Base-by-base conservation (phyloP, 441 rosid genomes). In the Monsonia emarginata region DNA sequence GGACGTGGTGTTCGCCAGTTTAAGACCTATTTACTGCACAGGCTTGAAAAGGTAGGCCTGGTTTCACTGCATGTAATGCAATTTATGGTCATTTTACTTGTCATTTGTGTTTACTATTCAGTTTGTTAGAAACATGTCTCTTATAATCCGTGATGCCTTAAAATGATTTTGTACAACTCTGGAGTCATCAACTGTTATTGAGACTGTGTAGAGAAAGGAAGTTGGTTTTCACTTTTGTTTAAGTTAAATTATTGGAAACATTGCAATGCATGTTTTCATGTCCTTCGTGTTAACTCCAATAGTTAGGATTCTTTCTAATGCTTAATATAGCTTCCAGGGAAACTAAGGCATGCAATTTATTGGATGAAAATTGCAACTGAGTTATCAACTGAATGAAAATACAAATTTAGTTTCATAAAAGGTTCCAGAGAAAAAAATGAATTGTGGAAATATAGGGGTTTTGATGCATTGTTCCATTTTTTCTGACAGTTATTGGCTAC, bases 1-100 rank as follows among this genome's bases (percentile, higher is more conserved):
- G 99, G 99, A 70, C 86, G 93, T 18, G 98, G 99, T 46, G 96
- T 91, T 28, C 95, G 97, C 61, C 98, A 95, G 69, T 95, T 89
- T 72, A 95, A 91, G 90, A 91, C 97, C 59, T 88, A 87, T 76
- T 74, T 95, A 52, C 77, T 95, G 76, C 96, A 87, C 70, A 86
- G 76, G 75, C 85, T 91, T 64, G 96, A 95, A 80, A 79, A 42
- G 96, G 99, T 95, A 88, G 31, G 60, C 42, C 57, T 67, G 18
- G 14, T 59, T 34, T 34, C 5, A 30, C 32, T 30, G 5, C 2
- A n/a, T n/a, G n/a, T n/a, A n/a, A n/a, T n/a, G 64, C 32, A 58
- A 38, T 36, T 58, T 25, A 38, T 67, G 5, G 32, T 36, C 4
- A 13, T 14, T 14, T 27, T 27, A 58, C 59, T 22, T 21, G 5